Conservation (phyloP, 805 yeast species). For the Hagleromyces aurorensis region DNA sequence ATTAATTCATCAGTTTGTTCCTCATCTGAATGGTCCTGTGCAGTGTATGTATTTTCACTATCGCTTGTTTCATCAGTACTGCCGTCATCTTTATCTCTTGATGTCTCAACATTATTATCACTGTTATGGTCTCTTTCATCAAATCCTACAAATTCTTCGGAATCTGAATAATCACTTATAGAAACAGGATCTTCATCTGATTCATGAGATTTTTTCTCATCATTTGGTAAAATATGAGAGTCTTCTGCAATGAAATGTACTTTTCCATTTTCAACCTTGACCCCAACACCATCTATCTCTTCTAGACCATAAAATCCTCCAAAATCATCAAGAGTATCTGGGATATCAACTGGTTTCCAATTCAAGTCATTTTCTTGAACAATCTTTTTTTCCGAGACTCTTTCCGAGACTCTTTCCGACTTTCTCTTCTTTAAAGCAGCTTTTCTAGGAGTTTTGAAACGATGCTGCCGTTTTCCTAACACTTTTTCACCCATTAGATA, state of each 20-base stretch:
- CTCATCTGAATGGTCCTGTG: conserved; percentile 7
- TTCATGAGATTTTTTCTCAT: conserved; percentile 20
- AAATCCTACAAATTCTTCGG: conserved; percentile 22
- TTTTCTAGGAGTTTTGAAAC: conserved; percentile 2
- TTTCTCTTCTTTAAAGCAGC: conserved; percentile 2
- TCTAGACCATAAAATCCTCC: conserved; percentile 91
- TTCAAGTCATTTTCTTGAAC: conserved; percentile 45
- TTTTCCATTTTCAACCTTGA: conserved; percentile 61
- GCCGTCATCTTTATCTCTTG: conserved; percentile 14
- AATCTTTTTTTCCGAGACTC: conserved; percentile 13
- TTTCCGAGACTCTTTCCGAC: conserved; percentile 1
- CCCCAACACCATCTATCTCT: conserved; percentile 89
- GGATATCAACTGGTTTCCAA: conserved; percentile 81
- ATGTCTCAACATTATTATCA: conserved; percentile 9
- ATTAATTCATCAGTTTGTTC: conserved; percentile 18
- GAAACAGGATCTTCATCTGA: conserved; percentile 10
- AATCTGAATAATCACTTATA: too few species aligned
- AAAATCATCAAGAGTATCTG: conserved; percentile 77
- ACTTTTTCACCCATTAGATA: too few species aligned
- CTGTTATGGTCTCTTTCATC: conserved; percentile 16
- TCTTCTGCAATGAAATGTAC: conserved; percentile 48
- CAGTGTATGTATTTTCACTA: conserved; percentile 8
- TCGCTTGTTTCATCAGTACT: conserved; percentile 22
- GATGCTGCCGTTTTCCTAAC: conserved; percentile 1
- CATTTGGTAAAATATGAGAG: too few species aligned